Conservation (phyloP, 768 basidiomycete species). For the Termitomyces bulborhizus region DNA sequence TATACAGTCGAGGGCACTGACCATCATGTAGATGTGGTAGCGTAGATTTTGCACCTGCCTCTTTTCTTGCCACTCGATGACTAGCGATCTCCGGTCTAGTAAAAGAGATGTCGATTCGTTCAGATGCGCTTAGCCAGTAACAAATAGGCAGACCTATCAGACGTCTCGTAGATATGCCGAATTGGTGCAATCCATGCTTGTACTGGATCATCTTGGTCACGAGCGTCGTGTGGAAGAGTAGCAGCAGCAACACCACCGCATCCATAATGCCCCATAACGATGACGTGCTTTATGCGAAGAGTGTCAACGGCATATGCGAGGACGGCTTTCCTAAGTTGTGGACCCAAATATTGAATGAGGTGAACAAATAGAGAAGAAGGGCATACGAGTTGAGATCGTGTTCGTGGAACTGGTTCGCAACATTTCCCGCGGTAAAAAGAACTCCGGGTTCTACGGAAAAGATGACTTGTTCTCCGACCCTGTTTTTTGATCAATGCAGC, state of each 20-base stretch:
- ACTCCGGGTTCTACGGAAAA: constrained; percentile 33
- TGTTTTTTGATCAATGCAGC: not conserved
- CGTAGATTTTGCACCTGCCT: constrained; percentile 17
- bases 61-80: constrained; percentile 19
- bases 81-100: constrained; percentile 27
- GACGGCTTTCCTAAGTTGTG: constrained; percentile 21
- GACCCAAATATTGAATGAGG: not conserved
- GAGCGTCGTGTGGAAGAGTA: constrained; percentile 1
- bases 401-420: constrained; percentile 33
- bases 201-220: constrained; percentile 21
- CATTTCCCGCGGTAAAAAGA: constrained; percentile 32
- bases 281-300: constrained; percentile 31
- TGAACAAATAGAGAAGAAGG: not conserved
- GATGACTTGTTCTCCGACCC: constrained; percentile 29
- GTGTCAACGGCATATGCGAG: constrained; percentile 32
- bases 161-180: constrained; percentile 28
- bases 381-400: constrained; percentile 30
- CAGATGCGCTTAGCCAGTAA: not conserved
- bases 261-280: constrained; percentile 40
- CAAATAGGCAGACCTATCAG: constrained; percentile 21
- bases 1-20: not conserved
- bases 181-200: constrained; percentile 37
- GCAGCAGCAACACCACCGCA: constrained; percentile 36
- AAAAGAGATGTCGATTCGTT: not conserved
- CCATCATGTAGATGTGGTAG: constrained; percentile 24